These are phyloP conservation scores for Mycosarcoma maydis DNA, from an alignment of 1,284 basidiomycete species.

Conservation along the genomic window DNA sequence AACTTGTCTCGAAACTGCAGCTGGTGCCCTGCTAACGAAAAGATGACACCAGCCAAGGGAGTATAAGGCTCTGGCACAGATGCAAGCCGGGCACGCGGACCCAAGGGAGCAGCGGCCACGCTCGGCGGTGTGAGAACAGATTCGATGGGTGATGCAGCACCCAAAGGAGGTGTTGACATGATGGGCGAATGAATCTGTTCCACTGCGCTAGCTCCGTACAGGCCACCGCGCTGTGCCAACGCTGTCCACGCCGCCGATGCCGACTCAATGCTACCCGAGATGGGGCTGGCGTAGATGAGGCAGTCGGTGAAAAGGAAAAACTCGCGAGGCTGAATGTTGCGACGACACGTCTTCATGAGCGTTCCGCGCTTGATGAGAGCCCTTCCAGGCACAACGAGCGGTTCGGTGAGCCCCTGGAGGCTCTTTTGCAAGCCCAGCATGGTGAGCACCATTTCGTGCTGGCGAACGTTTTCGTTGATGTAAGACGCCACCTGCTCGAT, in stretches of 20 bases:
- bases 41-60: conserved; percentile 44
- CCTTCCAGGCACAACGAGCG: conserved; percentile 61
- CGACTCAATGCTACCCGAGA: conserved; percentile 52
- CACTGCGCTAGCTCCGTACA: conserved; percentile 17
- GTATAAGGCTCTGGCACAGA: conserved; percentile 37
- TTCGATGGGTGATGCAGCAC: conserved; percentile 75
- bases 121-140: conserved; percentile 13
- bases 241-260: conserved; percentile 56
- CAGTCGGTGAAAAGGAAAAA: conserved; percentile 66
- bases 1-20: conserved; percentile 63
- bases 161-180: conserved; percentile 70
- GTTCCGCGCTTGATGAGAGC: conserved; percentile 58
- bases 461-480: conserved; percentile 65
- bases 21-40: conserved; percentile 46
- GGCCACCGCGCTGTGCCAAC: conserved; percentile 75
- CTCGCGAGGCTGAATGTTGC: conserved; percentile 62
- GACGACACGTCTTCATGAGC: conserved; percentile 63
- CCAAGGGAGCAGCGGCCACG: conserved; percentile 10
- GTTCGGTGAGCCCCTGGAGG: conserved; percentile 56
- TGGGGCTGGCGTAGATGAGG: conserved; percentile 58
- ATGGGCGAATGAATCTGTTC: conserved; percentile 20
- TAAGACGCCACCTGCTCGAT: conserved; percentile 61
- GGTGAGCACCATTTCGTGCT: conserved; percentile 63
- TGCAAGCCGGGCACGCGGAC: conserved; percentile 14
- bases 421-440: conserved; percentile 63